phyloP scores from a whole-genome alignment of 495 filamentous ascomycete species.

The Penicillium antarcticum region DNA sequence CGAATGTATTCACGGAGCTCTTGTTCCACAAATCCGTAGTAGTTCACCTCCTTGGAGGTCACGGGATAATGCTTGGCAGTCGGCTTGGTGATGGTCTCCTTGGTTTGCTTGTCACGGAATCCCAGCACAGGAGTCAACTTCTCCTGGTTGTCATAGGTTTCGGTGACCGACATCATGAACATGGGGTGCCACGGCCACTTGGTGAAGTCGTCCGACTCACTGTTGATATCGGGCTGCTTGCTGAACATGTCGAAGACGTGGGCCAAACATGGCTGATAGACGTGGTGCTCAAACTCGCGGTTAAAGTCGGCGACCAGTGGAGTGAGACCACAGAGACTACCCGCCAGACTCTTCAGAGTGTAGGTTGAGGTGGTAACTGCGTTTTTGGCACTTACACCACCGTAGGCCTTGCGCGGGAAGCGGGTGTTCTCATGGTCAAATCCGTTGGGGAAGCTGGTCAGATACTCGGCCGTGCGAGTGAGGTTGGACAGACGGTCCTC shows the following conservation, averaged over 20 bases:
- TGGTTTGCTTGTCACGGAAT: constrained; percentile 36
- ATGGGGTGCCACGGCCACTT: constrained; percentile 42
- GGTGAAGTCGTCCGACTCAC: constrained; percentile 25
- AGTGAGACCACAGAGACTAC: constrained; percentile 45
- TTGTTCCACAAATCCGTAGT: constrained; percentile 48
- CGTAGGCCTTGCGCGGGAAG: constrained; percentile 26
- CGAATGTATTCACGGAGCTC: constrained; percentile 44
- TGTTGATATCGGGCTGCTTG: constrained; percentile 23
- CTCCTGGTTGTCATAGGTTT: constrained; percentile 44
- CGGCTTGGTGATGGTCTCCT: constrained; percentile 37
- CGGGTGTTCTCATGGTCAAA: constrained; percentile 26
- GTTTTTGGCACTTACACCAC: constrained; percentile 42
- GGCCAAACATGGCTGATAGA: constrained; percentile 49
- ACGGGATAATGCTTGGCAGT: constrained; percentile 36
- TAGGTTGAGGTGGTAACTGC: constrained; percentile 44
- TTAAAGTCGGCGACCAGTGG: constrained; percentile 50
- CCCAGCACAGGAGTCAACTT: constrained; percentile 39
- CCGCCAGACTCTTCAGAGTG: constrained; percentile 45
- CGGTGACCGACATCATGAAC: constrained; percentile 50
- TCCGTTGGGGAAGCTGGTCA: constrained; percentile 41
- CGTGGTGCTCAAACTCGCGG: constrained; percentile 43
- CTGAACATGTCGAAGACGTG: constrained; percentile 42
- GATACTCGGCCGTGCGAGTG: constrained; percentile 37
- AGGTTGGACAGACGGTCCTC: constrained; percentile 34
- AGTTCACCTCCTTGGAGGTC: constrained; percentile 41